Percentiles rank a stretch among this genome's conserved stretches.
Evolutionary conservation across 2,329 filamentous ascomycete genomes (phyloP).

Genomic region (Basipetospora chlamydospora): DNA sequence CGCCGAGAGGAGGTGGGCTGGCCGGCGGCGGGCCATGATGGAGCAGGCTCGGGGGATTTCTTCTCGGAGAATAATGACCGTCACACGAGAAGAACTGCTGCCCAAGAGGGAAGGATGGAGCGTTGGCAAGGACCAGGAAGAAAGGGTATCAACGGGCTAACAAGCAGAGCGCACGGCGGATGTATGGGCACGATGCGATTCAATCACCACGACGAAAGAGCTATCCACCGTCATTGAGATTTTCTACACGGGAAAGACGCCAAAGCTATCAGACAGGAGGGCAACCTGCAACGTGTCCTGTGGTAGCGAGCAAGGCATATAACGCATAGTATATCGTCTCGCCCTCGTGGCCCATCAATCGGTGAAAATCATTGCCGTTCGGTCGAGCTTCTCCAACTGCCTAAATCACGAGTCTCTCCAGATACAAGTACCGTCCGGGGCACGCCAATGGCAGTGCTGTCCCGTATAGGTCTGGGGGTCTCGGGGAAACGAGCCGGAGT

Average conservation of each 20-base stretch:
- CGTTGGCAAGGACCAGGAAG: too few species aligned
- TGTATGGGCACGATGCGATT: too few species aligned
- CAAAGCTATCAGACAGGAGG: not conserved
- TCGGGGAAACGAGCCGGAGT: not conserved
- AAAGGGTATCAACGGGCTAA: too few species aligned
- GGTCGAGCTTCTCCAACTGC: not conserved
- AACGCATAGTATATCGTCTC: conserved; percentile 1
- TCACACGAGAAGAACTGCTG: not conserved
- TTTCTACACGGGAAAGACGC: too few species aligned
- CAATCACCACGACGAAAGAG: too few species aligned
- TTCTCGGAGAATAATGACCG: not conserved
- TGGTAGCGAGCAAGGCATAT: conserved; percentile 4
- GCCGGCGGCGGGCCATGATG: conserved; percentile 3
- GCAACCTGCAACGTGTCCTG: conserved; percentile 5
- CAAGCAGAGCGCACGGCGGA: too few species aligned
- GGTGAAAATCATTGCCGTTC: not conserved
- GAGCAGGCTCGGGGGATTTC: not conserved
- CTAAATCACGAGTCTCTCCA: too few species aligned
- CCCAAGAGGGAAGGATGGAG: not conserved
- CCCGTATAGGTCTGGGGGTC: not conserved
- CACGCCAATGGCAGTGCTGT: not conserved
- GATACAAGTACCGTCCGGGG: too few species aligned
- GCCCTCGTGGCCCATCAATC: not conserved
- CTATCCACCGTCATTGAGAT: too few species aligned
- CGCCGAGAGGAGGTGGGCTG: not conserved